Base-by-base conservation (phyloP, 1,284 basidiomycete genomes). In the Blastosporella zonata region DNA sequence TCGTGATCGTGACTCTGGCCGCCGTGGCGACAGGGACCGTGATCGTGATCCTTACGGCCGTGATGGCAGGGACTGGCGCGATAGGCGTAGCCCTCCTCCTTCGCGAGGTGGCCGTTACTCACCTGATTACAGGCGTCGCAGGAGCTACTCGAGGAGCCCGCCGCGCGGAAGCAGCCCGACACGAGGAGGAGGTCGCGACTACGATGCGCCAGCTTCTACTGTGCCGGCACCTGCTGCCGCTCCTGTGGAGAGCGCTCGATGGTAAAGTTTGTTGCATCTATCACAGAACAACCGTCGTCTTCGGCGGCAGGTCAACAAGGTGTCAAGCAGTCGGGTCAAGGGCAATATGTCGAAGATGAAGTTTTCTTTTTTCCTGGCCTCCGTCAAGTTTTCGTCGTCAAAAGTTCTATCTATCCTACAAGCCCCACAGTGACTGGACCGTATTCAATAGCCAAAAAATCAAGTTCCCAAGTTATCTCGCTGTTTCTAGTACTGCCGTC, bases 81-180 rank as follows among this genome's bases (percentile, higher is more conserved):
- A 81, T 23, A 69, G 74, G 49, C 83, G 87, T 55, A 87, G 84
- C 71, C 83, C 83, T 25, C 74, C 84, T 54, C 79, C 83, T 28
- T 63, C 69, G 46, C 69, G 75, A 49, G 69, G 76, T 55, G 73
- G 82, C 51, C 73, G 85, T 48, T 82, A 86, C 71, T 87, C 84
- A 51, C 86, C 87, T 51, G 86, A 88, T 58, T 81, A 85, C 56
- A 75, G 84, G 58, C 77, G 77, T 63, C 83, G 87, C 46, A 74
- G 79, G 62, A 89, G 85, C 69, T 85, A 88, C 59, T 89, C 86
- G 47, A 77, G 84, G 60, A 88, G 84, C 67, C 88, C 88, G 29
- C 84, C 85, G 48, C 73, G 85, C 59, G 85, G 84, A 49, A 81
- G 83, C 64, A 89, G 87, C 69, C 87, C 86, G 35, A 53, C 69